Evolutionary conservation across 2,329 filamentous ascomycete genomes (phyloP).

Genomic region (Phialophora tarda): DNA sequence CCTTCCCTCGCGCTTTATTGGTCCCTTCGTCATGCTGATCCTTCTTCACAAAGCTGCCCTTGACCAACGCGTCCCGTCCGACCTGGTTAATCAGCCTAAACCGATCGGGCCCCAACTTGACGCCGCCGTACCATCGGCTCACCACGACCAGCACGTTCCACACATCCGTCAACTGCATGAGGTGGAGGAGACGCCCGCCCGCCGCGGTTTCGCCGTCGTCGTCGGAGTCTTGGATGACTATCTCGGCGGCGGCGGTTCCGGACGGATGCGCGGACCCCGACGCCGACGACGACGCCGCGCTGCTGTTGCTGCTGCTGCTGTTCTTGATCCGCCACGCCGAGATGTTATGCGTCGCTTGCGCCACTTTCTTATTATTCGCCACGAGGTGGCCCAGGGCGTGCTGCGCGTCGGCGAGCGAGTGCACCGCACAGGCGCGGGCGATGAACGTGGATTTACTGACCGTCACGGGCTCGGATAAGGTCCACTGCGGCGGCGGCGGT

Average conservation of each 20-base stretch:
- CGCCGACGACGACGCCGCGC: neutral
- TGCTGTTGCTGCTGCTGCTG: no score
- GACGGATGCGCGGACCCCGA: no score
- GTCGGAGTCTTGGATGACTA: constrained; percentile 78
- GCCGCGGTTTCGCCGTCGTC: constrained; percentile 96
- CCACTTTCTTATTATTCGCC: constrained; percentile 79
- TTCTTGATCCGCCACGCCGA: constrained; percentile 80
- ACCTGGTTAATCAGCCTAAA: constrained; percentile 89
- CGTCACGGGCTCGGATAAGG: constrained; percentile 71
- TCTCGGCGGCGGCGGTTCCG: neutral
- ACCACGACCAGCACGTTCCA: constrained; percentile 95
- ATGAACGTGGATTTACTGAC: constrained; percentile 91
- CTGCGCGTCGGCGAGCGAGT: constrained; percentile 72
- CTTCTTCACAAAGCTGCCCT: constrained; percentile 67
- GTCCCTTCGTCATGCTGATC: constrained; percentile 31
- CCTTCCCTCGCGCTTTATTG: constrained; percentile 1
- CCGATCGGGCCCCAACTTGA: constrained; percentile 83
- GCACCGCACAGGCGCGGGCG: constrained; percentile 66
- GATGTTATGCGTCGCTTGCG: constrained; percentile 93
- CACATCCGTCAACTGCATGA: constrained; percentile 93
- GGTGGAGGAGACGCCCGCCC: constrained; percentile 79
- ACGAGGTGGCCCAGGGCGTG: constrained; percentile 76
- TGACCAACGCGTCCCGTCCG: constrained; percentile 81
- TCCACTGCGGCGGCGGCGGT: constrained; percentile 70
- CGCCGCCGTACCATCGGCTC: constrained; percentile 91